Evolutionary conservation across 108 stramenopile species (phyloP), one percentile per base, ranked within the genome.

Genomic region (Fragilaria crotonensis): DNA sequence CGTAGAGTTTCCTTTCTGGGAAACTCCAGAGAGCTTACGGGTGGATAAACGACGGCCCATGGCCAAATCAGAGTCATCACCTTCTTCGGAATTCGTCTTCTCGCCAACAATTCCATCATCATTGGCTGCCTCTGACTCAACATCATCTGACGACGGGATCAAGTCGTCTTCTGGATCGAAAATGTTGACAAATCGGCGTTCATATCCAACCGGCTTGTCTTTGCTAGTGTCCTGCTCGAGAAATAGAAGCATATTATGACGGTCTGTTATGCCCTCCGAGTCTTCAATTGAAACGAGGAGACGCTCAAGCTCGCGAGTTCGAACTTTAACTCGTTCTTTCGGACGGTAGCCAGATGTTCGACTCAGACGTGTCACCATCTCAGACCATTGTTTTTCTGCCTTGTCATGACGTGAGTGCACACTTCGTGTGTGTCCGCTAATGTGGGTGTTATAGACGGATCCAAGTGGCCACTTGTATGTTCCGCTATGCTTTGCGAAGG

Each of bases 211-310:
- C n/a, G 90, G 87, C 29, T 68, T 33, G 5, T 58, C 64, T 60
- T 60, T 77, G 25, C 54, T 57, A 20, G 79, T 79, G 62, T 92
- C 90, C 66, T 78, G 62, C 59, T 86, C 66, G 21, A 92, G 72
- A 63, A 88, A 92, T 1, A 88, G 68, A 19, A 86, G 73, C 83
- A 92, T 92, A 36, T 92, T 92, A 63, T 92, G 90, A 33, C 81
- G 73, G 75, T 92, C 90, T 44, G 75, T 87, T 25, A 75, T 71
- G 11, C 63, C 75, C 71, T 92, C 89, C 75, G 89, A 83, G 77
- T 90, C 89, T 66, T 86, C 83, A 45, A 86, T 70, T 19, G 76
- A 60, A 20, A 76, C 67, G 51, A 87, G 52, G 11, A 90, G 66
- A 31, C 82, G 68, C 54, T 90, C 89, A n/a, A 90, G 59, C 55